Percentiles rank a stretch among this genome's conserved stretches.
These are phyloP conservation scores for Alternaria novae-zelandiae DNA, from an alignment of 2,329 filamentous ascomycete species.

Conservation along the genomic window DNA sequence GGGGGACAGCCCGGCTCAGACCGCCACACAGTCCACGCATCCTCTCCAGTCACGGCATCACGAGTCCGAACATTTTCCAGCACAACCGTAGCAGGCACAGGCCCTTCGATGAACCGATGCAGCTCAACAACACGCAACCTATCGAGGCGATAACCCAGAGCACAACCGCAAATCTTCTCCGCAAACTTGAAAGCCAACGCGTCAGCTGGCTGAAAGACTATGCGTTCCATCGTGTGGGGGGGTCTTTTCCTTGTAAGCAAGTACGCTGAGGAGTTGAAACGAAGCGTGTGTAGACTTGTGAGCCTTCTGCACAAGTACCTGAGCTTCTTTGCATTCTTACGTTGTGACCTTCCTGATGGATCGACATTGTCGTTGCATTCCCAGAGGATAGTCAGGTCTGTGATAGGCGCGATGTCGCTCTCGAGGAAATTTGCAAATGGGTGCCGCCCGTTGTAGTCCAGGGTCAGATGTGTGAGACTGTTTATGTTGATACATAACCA, in stretches of 20 bases:
- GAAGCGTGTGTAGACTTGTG: background rate
- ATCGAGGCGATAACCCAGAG: background rate
- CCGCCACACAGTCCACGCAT: background rate
- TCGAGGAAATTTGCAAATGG: background rate
- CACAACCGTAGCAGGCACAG: background rate
- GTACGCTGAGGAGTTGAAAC: background rate
- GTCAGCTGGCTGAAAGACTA: background rate
- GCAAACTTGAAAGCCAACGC: background rate
- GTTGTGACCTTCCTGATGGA: background rate
- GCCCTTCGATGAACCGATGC: background rate
- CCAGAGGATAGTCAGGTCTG: background rate
- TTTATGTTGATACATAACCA: background rate
- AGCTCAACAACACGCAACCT: background rate
- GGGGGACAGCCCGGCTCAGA: background rate
- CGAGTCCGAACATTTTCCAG: background rate
- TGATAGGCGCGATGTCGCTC: background rate
- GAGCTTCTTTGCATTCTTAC: background rate
- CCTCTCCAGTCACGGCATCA: background rate
- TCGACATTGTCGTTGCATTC: background rate
- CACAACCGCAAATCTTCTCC: background rate
- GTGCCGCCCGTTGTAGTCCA: background rate
- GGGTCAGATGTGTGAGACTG: background rate
- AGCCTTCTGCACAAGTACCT: background rate
- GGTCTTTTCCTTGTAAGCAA: background rate
- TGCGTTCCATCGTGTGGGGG: background rate